phyloP scores from a whole-genome alignment of 257 asterid species.

The Rehmannia glutinosa region DNA sequence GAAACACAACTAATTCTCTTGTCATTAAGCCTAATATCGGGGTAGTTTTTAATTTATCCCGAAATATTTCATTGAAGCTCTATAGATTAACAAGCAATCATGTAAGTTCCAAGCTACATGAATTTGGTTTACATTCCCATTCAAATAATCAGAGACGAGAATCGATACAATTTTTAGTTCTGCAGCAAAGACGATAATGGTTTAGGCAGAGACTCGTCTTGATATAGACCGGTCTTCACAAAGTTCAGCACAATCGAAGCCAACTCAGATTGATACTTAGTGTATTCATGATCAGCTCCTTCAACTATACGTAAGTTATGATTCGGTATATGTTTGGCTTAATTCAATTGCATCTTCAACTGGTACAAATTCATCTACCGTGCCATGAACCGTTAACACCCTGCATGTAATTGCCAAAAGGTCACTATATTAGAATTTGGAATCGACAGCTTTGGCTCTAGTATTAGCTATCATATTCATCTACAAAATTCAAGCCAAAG shows the following conservation, averaged over 20 bases:
- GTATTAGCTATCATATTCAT: neutral
- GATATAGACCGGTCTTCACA: constrained; percentile 26
- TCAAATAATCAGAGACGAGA: constrained; percentile 35
- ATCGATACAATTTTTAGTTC: constrained; percentile 9
- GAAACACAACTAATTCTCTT: too few species aligned
- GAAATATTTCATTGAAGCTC: too few species aligned
- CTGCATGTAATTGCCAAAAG: constrained; percentile 31
- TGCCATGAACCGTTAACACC: constrained; percentile 72
- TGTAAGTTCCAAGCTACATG: neutral
- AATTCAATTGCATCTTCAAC: constrained; percentile 70
- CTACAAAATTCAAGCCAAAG: too few species aligned
- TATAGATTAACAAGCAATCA: neutral
- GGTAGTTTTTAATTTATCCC: too few species aligned
- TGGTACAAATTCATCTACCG: constrained; percentile 67
- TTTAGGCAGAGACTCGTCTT: constrained; percentile 11
- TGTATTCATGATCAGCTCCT: constrained; percentile 89
- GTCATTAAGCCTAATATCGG: too few species aligned
- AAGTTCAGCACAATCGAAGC: constrained; percentile 50
- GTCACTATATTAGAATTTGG: neutral
- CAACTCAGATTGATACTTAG: constrained; percentile 51
- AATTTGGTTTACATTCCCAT: neutral
- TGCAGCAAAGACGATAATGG: constrained; percentile 16
- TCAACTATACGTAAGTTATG: constrained; percentile 51
- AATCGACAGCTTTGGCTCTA: neutral
- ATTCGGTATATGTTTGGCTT: constrained; percentile 38